Evolutionary conservation across 441 rosid genomes (phyloP), one percentile per base, ranked within the genome.

Genomic region (Viola pubescens): DNA sequence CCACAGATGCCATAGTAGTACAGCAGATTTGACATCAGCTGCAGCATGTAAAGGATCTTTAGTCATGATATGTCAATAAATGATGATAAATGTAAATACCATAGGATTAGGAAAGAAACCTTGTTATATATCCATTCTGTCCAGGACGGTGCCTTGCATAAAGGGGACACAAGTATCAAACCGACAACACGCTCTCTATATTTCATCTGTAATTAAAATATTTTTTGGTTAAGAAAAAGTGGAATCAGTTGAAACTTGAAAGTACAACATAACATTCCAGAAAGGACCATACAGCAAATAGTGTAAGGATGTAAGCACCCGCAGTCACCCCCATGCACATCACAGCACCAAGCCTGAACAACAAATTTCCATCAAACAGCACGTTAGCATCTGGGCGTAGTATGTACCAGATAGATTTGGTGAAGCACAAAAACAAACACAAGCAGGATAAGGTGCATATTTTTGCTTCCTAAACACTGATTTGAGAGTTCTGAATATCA

Each of bases 311-410:
- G 75, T 88, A 88, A 7, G 97, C 97, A 73, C 97, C 97, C 10
- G 94, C 91, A 39, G 86, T 83, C 70, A 86, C 94, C 63, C 97
- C 97, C 92, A 91, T 81, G 68, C 97, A 91, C 96, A 86, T 88
- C 10, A 91, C 97, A 39, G 88, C 74, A 69, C 92, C 96, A 54
- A 91, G 94, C 70, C 97, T 91, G 68, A 48, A 56, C 54, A 50
- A 51, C 12, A 53, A 62, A 61, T 42, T n/a, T 71, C 47, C 60
- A 63, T 34, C 40, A 69, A 56, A 60, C 62, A 59, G 49, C 13
- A 57, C 19, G 61, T 48, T 60, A 55, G 38, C 26, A 60, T 46
- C 55, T 26, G 34, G 34, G 34, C 34, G 0, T 26, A 26, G 34
- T 26, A 26, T 26, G 34, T 26, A 26, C 34, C 34, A 26, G 3